phyloP scores from a whole-genome alignment of 371 early-diverging fungal genomes.

The Nematocida parisii region DNA sequence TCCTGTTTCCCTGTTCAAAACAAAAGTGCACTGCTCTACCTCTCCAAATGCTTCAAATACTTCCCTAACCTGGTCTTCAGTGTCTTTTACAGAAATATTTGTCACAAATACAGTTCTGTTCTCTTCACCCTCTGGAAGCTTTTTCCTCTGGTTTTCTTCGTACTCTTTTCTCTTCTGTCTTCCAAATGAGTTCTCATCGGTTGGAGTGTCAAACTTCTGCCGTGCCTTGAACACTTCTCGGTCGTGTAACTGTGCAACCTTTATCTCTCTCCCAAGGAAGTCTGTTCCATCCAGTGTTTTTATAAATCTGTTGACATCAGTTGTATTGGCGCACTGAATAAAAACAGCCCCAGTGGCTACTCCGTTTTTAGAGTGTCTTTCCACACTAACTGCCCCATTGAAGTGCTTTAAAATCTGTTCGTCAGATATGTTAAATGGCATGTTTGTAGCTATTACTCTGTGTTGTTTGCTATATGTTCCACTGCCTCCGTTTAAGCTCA shows the following conservation, averaged over 20 bases:
- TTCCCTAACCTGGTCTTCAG: constrained; percentile 59
- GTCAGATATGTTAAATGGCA: constrained; percentile 50
- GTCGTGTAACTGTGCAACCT: constrained; percentile 32
- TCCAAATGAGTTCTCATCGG: constrained; percentile 1
- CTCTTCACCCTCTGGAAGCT: constrained; percentile 48
- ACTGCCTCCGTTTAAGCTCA: neutral
- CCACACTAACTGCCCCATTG: constrained; percentile 30
- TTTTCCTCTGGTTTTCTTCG: constrained; percentile 17
- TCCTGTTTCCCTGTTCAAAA: constrained; percentile 59
- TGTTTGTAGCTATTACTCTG: constrained; percentile 49
- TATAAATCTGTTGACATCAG: constrained; percentile 51
- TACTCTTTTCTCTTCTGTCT: constrained; percentile 31
- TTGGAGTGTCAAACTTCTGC: neutral
- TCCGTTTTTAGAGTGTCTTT: constrained; percentile 51
- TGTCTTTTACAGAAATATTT: constrained; percentile 64
- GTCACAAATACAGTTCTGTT: constrained; percentile 58
- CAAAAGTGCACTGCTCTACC: constrained; percentile 60
- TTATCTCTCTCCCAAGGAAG: constrained; percentile 29
- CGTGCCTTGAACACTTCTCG: constrained; percentile 34
- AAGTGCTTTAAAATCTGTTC: constrained; percentile 42
- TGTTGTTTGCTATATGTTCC: constrained; percentile 6
- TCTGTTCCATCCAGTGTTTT: constrained; percentile 21
- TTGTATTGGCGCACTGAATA: constrained; percentile 43
- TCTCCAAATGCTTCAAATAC: constrained; percentile 62
- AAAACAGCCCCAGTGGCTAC: constrained; percentile 51